Base-by-base conservation (phyloP, 1,284 basidiomycete species). In the Tremellales sp. region DNA sequence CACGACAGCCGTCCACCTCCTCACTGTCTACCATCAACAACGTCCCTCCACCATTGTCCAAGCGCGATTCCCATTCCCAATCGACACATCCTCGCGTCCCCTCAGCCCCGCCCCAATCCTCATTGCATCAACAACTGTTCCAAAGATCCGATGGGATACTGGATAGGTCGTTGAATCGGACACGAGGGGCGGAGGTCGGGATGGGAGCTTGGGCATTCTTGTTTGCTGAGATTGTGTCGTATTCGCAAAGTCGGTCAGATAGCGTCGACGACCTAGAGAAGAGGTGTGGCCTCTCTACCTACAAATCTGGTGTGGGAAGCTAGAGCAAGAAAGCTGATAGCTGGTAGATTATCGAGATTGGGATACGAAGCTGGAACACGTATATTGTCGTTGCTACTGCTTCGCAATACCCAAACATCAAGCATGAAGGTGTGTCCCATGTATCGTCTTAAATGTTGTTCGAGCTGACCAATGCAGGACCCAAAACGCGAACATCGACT, bases 241-340 rank as follows among this genome's bases (percentile, higher is more conserved):
- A 98, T 72, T 93, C 89, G 1, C 94, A 98, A 76, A 90, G 87
- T 64, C 81, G 91, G 46, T 94, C 97, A 47, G 85, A 82, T 59
- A 94, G 93, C 8, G 93, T 98, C 53, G 85, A 88, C 63, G 94
- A 98, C 67, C 80, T 99, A 50, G 96, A 99, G 75, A 81, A 86
- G 62, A 79, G 82, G 85, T 85, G 49, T 43, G 70, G 62, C 25
- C 12, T 25, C 25, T 19, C 17, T 2, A 12, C 25, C 5, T 26
- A 26, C 35, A 25, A 6, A 13, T 27, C 10, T 19, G 35, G 17
- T 19, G 21, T 23, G 8, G 2, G 5, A 17, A 13, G 2, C 6
- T 24, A 22, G n/a, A 22, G 29, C 13, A 27, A 23, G 33, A 40
- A 27, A n/a, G 27, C 40, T 43, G 35, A 41, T 45, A 11, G 24